Evolutionary conservation across 2,329 filamentous ascomycete species (phyloP).

Genomic region (Botrytis porri): DNA sequence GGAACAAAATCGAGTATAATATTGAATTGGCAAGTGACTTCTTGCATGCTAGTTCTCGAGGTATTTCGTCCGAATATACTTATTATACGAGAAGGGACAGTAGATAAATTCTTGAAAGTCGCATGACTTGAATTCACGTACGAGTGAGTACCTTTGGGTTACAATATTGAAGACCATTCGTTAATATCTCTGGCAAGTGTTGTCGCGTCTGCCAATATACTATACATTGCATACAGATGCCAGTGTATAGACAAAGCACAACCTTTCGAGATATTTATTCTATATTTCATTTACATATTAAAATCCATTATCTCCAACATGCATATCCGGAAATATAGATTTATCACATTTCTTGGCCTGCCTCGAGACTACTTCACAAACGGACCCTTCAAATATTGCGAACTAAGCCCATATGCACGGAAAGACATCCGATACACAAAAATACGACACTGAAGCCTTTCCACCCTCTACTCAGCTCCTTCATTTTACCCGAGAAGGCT

Average conservation of each 20-base stretch:
- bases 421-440: not conserved
- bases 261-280: not conserved
- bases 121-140: constrained; percentile 16
- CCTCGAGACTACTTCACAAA: not conserved
- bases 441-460: not conserved
- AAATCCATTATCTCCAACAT: not conserved
- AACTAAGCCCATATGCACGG: not conserved
- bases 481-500: not conserved
- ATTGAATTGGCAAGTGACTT: constrained; percentile 19
- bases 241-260: not conserved
- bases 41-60: constrained; percentile 15
- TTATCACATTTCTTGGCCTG: not conserved
- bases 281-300: not conserved
- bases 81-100: not conserved
- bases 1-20: not conserved
- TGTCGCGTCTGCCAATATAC: constrained; percentile 11
- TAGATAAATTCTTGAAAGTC: constrained; percentile 6
- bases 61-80: constrained; percentile 15
- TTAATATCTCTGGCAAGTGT: not conserved
- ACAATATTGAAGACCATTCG: not conserved
- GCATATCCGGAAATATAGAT: constrained; percentile 1
- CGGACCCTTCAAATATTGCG: not conserved
- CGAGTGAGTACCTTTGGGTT: not conserved
- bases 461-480: not conserved
- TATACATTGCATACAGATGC: not conserved